Conservation (phyloP, 2,329 filamentous ascomycete genomes). For the Zymoseptoria pseudotritici region DNA sequence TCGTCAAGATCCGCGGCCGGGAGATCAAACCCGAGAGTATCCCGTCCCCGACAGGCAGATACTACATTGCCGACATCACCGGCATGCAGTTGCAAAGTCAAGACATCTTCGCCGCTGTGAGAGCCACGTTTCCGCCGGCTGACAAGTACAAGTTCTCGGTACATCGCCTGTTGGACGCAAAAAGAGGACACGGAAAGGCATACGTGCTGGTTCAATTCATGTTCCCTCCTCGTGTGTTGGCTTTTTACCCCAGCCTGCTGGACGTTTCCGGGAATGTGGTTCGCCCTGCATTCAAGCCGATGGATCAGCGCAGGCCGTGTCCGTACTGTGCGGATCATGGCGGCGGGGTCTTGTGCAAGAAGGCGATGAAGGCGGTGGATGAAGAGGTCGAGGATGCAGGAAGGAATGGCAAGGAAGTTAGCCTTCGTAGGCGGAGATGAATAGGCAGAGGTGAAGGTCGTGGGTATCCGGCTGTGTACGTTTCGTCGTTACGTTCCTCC, state of each 20-base stretch:
- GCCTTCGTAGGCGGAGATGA: neutral
- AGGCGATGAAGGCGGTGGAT: neutral
- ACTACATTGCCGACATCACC: neutral
- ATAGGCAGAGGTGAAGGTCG: neutral
- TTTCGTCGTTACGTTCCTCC: too few relatives aligned
- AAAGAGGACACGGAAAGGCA: neutral
- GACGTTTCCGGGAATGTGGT: neutral
- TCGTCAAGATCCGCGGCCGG: neutral
- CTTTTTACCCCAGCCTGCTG: neutral
- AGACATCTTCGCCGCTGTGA: neutral
- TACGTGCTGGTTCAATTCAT: neutral
- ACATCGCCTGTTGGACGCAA: neutral
- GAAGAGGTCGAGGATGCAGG: neutral
- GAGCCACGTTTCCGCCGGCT: neutral
- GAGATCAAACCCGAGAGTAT: neutral
- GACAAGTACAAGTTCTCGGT: neutral
- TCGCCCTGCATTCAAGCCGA: neutral
- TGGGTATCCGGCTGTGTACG: neutral
- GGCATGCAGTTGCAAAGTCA: neutral
- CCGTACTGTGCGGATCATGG: neutral
- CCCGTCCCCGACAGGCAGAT: neutral
- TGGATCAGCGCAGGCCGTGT: neutral
- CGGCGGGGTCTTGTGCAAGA: neutral
- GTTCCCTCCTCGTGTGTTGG: neutral
- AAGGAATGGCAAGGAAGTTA: neutral